Evolutionary conservation across 2,329 filamentous ascomycete species (phyloP).

Genomic region (Helotiales sp.): DNA sequence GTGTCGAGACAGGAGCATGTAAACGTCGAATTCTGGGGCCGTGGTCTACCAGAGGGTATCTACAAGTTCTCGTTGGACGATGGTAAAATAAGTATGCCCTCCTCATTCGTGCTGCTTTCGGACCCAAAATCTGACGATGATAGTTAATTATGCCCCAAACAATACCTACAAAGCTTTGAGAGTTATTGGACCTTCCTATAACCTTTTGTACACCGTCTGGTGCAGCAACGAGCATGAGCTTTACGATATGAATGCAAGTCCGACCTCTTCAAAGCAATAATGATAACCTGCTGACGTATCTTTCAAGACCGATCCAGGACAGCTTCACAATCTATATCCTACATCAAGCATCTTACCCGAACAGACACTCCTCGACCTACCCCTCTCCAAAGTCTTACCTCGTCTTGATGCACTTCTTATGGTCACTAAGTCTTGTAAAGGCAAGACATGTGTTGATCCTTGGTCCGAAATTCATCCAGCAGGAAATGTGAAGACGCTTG

Average conservation of each 20-base stretch:
- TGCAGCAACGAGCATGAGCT: conserved; percentile 67
- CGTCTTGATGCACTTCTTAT: conserved; percentile 60
- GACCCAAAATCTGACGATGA: not conserved
- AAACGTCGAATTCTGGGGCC: conserved; percentile 48
- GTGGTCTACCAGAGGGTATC: conserved; percentile 29
- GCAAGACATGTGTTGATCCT: conserved; percentile 51
- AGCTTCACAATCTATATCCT: conserved; percentile 47
- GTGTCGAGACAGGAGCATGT: conserved; percentile 45
- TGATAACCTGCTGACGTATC: not conserved
- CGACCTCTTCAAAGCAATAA: not conserved
- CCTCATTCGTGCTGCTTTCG: not conserved
- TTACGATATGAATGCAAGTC: conserved; percentile 57
- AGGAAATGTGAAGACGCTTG: conserved; percentile 49
- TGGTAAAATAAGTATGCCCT: conserved; percentile 24
- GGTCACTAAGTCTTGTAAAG: conserved; percentile 61
- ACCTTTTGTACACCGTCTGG: conserved; percentile 67
- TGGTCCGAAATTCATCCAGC: conserved; percentile 58
- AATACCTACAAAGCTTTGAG: conserved; percentile 52
- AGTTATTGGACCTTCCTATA: conserved; percentile 49
- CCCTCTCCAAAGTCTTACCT: conserved; percentile 43
- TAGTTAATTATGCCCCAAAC: conserved; percentile 34
- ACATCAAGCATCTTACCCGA: conserved; percentile 12
- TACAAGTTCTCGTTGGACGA: conserved; percentile 29
- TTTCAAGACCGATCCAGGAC: conserved; percentile 49
- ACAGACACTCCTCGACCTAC: conserved; percentile 36